Conservation (phyloP, 441 rosid species). For the Aquilaria agallochum region DNA sequence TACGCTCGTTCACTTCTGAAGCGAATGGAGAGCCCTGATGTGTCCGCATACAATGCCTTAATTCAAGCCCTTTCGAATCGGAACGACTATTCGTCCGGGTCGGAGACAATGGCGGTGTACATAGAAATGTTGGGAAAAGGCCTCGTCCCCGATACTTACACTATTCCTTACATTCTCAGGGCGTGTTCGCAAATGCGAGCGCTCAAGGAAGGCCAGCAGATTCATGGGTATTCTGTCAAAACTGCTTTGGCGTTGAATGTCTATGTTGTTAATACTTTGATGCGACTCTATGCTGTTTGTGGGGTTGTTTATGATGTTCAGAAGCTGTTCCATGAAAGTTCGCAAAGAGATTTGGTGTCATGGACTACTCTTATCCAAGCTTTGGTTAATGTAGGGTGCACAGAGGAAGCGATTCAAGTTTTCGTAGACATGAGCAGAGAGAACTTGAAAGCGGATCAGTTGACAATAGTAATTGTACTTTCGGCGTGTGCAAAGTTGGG, state of each 20-base stretch:
- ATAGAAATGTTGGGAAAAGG: slow-evolving; percentile 25
- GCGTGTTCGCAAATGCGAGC: slow-evolving; percentile 20
- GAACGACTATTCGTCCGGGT: slow-evolving; percentile 1
- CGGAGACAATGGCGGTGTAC: slow-evolving; percentile 20
- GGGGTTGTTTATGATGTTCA: slow-evolving; percentile 23
- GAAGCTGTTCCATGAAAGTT: slow-evolving; percentile 16
- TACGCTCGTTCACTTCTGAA: slow-evolving; percentile 10
- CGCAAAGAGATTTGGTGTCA: slow-evolving; percentile 19
- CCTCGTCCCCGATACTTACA: slow-evolving; percentile 22
- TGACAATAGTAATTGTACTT: slow-evolving; percentile 17
- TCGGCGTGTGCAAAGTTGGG: slow-evolving; percentile 23
- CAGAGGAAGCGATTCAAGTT: slow-evolving; percentile 16
- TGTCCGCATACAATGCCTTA: slow-evolving; percentile 18
- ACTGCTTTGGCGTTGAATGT: slow-evolving; percentile 22
- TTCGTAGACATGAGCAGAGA: slow-evolving; percentile 21
- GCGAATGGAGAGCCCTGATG: slow-evolving; percentile 7
- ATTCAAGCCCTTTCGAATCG: slow-evolving; percentile 20
- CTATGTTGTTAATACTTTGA: slow-evolving; percentile 28
- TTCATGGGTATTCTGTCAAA: slow-evolving; percentile 31
- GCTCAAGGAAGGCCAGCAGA: slow-evolving; percentile 22
- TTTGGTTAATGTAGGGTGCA: slow-evolving; percentile 17
- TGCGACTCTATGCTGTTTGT: slow-evolving; percentile 30
- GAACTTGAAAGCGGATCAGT: slow-evolving; percentile 14
- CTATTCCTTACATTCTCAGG: slow-evolving; percentile 31
- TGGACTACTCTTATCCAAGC: slow-evolving; percentile 27